Evolutionary conservation across 768 basidiomycete species (phyloP).

Genomic region (Leccinum obscurum): DNA sequence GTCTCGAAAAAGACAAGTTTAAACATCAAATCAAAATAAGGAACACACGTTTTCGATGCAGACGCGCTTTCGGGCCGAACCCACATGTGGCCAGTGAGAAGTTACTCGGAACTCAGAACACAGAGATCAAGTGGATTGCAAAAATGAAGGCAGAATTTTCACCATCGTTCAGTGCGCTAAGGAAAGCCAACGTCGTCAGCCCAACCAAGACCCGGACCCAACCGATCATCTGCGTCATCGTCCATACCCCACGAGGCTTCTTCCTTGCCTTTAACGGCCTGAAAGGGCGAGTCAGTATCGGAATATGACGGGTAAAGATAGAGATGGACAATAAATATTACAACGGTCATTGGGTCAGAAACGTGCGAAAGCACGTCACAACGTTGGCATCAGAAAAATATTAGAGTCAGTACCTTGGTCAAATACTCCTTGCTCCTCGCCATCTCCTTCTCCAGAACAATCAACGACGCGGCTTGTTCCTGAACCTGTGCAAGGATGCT

Average conservation of each 20-base stretch:
- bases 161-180: constrained; percentile 4
- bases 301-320: neutral
- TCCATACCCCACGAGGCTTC: constrained; percentile 30
- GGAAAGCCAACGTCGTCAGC: constrained; percentile 29
- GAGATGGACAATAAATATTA: neutral
- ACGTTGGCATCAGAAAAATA: neutral
- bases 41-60: neutral
- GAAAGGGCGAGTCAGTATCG: neutral
- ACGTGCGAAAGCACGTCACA: neutral
- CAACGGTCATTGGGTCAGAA: neutral
- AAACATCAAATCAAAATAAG: neutral
- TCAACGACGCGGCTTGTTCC: constrained; percentile 36
- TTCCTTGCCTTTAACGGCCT: constrained; percentile 35
- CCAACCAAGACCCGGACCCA: constrained; percentile 24
- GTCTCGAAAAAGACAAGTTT: neutral
- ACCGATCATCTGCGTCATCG: constrained; percentile 29
- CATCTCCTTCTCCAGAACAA: constrained; percentile 34
- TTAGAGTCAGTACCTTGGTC: constrained; percentile 50
- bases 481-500: constrained; percentile 54
- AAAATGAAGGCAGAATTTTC: neutral
- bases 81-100: neutral
- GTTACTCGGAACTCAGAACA: neutral
- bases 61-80: neutral
- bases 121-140: neutral
- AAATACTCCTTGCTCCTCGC: constrained; percentile 71